Evolutionary conservation across 257 asterid species (phyloP).

Genomic region (Cinchona pubescens): DNA sequence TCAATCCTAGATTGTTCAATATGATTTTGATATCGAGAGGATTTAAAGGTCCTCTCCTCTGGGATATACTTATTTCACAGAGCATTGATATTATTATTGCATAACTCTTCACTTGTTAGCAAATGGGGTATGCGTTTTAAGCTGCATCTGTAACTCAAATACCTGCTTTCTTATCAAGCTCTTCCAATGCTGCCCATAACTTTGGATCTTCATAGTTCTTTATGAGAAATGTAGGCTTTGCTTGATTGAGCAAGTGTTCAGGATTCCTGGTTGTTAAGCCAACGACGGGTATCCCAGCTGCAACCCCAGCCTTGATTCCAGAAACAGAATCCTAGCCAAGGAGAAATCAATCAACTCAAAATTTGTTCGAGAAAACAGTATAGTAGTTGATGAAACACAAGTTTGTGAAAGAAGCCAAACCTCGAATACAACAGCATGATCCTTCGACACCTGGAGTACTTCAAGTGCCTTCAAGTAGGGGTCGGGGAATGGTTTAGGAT

Average conservation of each 20-base stretch:
- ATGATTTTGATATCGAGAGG: background rate
- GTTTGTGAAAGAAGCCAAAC: conserved; percentile 33
- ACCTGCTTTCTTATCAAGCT: conserved; percentile 51
- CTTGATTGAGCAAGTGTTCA: conserved; percentile 53
- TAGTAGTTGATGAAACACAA: background rate
- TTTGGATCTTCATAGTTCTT: conserved; percentile 83
- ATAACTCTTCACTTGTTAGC: background rate
- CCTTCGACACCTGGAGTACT: conserved; percentile 73
- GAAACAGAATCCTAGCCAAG: conserved; percentile 76
- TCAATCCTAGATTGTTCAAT: background rate
- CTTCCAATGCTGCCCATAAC: conserved; percentile 72
- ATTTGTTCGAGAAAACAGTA: background rate
- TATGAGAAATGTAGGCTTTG: conserved; percentile 80
- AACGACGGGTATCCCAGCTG: conserved; percentile 79
- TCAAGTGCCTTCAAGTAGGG: conserved; percentile 91
- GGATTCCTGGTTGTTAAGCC: conserved; percentile 88
- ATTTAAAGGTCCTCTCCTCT: background rate
- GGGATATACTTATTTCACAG: background rate
- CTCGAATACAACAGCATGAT: conserved; percentile 84
- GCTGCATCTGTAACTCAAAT: conserved; percentile 15
- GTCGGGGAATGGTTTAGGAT: conserved; percentile 83
- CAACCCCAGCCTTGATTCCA: conserved; percentile 94
- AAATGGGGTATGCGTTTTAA: conserved; percentile 2
- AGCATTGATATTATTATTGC: background rate
- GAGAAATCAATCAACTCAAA: background rate